phyloP scores from a whole-genome alignment of 2,329 filamentous ascomycete species.

The Lasiodiplodia hormozganensis region DNA sequence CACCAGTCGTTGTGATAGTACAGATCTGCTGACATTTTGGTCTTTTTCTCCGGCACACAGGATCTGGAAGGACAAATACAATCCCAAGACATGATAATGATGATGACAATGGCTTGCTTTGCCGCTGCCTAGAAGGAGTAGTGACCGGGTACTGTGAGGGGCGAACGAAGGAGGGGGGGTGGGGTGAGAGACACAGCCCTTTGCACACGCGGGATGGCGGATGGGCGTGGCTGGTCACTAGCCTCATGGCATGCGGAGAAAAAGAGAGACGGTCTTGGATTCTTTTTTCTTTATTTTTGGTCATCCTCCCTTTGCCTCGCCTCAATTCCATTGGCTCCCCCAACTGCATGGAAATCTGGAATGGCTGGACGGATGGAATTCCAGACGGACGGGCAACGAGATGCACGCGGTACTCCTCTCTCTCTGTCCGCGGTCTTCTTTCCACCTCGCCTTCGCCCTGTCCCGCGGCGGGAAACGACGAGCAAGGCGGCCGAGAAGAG shows the following conservation, averaged over 20 bases:
- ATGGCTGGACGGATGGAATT: not conserved
- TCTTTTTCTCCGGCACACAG: constrained; percentile 54
- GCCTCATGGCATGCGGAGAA: not conserved
- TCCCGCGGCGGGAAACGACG: not conserved
- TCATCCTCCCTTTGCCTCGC: not conserved
- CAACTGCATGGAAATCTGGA: not conserved
- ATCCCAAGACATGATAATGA: constrained; percentile 51
- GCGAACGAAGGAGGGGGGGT: not conserved
- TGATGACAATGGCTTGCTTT: not conserved
- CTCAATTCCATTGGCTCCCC: not conserved
- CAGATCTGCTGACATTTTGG: constrained; percentile 13
- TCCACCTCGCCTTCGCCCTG: not conserved
- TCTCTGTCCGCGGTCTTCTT: not conserved
- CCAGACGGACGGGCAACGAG: not conserved
- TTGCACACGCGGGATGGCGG: not conserved
- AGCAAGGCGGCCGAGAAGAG: not conserved
- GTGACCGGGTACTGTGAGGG: not conserved
- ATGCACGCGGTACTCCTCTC: not conserved
- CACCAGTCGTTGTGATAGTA: not conserved
- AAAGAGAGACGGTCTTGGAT: not conserved
- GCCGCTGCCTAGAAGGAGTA: not conserved
- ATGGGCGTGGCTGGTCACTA: not conserved
- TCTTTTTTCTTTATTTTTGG: not conserved
- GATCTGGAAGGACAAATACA: constrained; percentile 99
- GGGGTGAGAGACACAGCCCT: not conserved